These are phyloP conservation scores for Zymoseptoria pseudotritici DNA, from an alignment of 2,329 filamentous ascomycete genomes.

Conservation along the genomic window DNA sequence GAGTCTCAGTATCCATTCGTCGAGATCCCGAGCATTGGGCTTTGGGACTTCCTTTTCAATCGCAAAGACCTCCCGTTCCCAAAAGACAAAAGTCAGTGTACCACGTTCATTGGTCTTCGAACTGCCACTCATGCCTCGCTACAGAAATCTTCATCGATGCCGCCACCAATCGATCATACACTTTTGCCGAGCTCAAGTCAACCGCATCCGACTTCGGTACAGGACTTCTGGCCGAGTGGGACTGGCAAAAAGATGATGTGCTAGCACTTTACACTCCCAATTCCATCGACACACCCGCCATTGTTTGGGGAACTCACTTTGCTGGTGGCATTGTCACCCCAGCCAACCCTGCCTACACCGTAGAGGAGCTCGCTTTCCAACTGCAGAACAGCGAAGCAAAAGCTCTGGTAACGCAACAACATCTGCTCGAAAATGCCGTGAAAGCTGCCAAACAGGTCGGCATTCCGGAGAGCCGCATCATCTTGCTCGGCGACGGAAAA, in stretches of 20 bases:
- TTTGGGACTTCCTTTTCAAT: constrained; percentile 73
- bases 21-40: constrained; percentile 63
- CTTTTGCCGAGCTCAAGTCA: constrained; percentile 56
- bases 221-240: constrained; percentile 64
- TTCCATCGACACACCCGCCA: constrained; percentile 68
- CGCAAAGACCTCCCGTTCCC: constrained; percentile 55
- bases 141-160: constrained; percentile 70
- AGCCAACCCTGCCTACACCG: constrained; percentile 79
- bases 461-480: constrained; percentile 61
- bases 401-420: constrained; percentile 64
- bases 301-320: constrained; percentile 74
- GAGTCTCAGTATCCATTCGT: constrained; percentile 47
- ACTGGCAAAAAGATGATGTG: constrained; percentile 76
- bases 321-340: constrained; percentile 71
- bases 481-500: constrained; percentile 63
- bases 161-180: constrained; percentile 62
- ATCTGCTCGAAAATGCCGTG: constrained; percentile 56
- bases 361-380: constrained; percentile 74
- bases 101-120: neutral
- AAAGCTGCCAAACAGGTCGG: constrained; percentile 63
- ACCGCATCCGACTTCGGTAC: constrained; percentile 66
- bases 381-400: constrained; percentile 68
- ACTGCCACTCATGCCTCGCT: neutral
- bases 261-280: constrained; percentile 78
- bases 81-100: constrained; percentile 59